A percentile compares a stretch with the other conserved stretches of the same genome.
Evolutionary conservation across 1,284 basidiomycete species (phyloP).

Genomic region (Lignosus rhinocerotis): DNA sequence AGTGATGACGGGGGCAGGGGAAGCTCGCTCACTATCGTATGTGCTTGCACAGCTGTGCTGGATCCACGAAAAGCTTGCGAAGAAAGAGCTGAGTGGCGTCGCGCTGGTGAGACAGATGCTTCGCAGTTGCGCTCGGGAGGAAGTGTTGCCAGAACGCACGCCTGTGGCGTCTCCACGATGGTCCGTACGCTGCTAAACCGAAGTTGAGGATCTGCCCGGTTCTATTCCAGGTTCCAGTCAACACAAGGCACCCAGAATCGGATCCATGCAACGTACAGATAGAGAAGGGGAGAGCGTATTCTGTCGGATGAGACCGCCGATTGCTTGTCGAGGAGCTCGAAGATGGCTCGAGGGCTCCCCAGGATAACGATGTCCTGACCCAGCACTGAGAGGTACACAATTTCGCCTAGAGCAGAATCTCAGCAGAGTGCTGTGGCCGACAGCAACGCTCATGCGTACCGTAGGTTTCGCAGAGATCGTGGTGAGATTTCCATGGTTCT

Average conservation of each 20-base stretch:
- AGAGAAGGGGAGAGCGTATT: not conserved
- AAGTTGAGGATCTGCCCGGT: conserved; percentile 34
- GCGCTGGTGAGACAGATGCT: conserved; percentile 11
- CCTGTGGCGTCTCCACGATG: conserved; percentile 32
- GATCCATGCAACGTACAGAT: not conserved
- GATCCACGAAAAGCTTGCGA: not conserved
- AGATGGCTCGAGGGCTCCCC: not conserved
- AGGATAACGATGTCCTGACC: conserved; percentile 3
- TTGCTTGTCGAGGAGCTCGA: conserved; percentile 12
- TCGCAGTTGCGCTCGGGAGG: not conserved
- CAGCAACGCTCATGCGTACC: not conserved
- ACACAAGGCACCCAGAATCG: not conserved
- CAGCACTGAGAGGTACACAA: not conserved
- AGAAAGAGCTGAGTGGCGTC: conserved; percentile 16
- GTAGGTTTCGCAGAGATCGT: not conserved
- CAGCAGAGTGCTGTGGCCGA: not conserved
- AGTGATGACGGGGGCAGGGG: not conserved
- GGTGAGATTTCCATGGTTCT: not conserved
- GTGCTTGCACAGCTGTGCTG: not conserved
- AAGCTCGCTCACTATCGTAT: conserved; percentile 3
- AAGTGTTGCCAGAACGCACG: conserved; percentile 26
- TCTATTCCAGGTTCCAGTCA: not conserved
- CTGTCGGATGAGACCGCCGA: conserved; percentile 6
- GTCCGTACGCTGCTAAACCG: conserved; percentile 35
- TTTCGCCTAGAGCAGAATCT: not conserved